phyloP scores from a whole-genome alignment of 441 rosid species.

The Adansonia madagascariensis region DNA sequence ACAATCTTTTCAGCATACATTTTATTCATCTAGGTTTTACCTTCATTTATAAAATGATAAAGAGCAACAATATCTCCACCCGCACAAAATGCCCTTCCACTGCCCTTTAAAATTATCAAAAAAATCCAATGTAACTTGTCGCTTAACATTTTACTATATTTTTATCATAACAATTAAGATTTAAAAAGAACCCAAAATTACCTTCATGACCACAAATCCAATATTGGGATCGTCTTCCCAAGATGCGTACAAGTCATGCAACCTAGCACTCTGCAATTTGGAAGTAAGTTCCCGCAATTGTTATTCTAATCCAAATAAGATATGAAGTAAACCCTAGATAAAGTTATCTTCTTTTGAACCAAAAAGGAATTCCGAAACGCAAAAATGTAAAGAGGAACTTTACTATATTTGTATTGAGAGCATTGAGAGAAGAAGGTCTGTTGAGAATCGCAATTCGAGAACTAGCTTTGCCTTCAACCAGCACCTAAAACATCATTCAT shows the following conservation, averaged over 20 bases:
- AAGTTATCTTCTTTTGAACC: not conserved
- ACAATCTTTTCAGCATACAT: not conserved
- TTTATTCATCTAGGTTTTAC: slow-evolving; percentile 37
- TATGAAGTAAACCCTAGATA: not conserved
- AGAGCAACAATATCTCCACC: slow-evolving; percentile 59
- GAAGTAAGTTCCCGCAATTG: slow-evolving; percentile 7
- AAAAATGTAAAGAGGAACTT: slow-evolving; percentile 5
- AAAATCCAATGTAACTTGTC: slow-evolving; percentile 19
- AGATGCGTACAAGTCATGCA: slow-evolving; percentile 66
- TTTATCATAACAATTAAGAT: not conserved
- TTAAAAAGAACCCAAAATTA: not conserved
- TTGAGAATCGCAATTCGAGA: slow-evolving; percentile 78
- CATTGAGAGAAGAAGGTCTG: slow-evolving; percentile 77
- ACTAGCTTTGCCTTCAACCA: slow-evolving; percentile 66
- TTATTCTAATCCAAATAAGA: slow-evolving; percentile 4
- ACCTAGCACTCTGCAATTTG: slow-evolving; percentile 55
- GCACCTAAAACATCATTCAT: slow-evolving; percentile 45
- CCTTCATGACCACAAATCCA: slow-evolving; percentile 52
- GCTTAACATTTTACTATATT: not conserved
- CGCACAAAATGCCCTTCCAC: slow-evolving; percentile 95
- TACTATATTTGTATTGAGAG: slow-evolving; percentile 74
- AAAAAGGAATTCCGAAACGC: slow-evolving; percentile 13
- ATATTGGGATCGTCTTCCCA: slow-evolving; percentile 88
- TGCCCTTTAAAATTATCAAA: slow-evolving; percentile 60
- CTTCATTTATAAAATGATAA: slow-evolving; percentile 44